phyloP scores from a whole-genome alignment of 257 asterid genomes.

The Forsythia viridissima region DNA sequence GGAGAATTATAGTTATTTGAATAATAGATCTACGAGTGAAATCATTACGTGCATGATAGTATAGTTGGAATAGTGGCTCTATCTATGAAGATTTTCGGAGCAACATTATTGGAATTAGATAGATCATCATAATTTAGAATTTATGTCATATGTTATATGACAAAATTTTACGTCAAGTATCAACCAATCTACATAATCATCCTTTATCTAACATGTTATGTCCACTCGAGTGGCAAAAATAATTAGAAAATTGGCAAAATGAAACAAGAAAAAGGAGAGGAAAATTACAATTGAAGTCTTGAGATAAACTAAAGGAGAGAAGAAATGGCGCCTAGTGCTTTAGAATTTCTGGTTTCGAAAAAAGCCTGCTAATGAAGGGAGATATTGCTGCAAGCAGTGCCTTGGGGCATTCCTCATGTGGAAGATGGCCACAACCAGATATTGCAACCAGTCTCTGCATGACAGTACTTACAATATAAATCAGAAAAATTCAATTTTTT shows the following conservation, averaged over 20 bases:
- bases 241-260: background rate
- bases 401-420: conserved; percentile 97
- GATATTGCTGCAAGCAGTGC: conserved; percentile 86
- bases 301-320: background rate
- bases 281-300: background rate
- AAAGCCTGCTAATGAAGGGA: conserved; percentile 73
- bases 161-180: background rate
- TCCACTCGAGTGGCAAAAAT: background rate
- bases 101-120: too few relatives aligned
- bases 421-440: conserved; percentile 98
- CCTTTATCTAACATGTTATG: background rate
- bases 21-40: too few relatives aligned
- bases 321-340: conserved; percentile 33
- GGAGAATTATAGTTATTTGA: too few relatives aligned
- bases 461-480: background rate
- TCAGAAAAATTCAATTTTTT: background rate
- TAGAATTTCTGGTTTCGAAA: conserved; percentile 49
- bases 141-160: background rate
- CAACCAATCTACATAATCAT: background rate
- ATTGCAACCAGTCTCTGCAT: conserved; percentile 88
- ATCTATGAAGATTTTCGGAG: too few relatives aligned
- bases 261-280: background rate
- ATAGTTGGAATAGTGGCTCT: too few relatives aligned
- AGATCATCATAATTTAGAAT: too few relatives aligned
- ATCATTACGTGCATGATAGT: too few relatives aligned